Base-by-base conservation (phyloP, 305 asterid species). In the Nicotiana rustica region DNA sequence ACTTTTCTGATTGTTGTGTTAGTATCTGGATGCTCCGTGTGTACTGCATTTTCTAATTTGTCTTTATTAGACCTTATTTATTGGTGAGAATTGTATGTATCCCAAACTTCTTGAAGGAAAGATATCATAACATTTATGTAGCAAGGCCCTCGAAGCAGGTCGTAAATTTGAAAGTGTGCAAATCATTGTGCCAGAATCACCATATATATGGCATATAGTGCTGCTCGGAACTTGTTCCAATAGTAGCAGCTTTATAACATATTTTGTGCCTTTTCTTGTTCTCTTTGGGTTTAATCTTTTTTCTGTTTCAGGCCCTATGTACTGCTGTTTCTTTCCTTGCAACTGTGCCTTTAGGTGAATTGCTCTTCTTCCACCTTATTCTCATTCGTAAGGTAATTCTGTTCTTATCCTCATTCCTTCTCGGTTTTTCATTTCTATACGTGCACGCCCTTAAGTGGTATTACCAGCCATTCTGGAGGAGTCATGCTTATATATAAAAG, bases 311-410 rank as follows among this genome's bases (percentile, higher is more conserved):
- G 99, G 95, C 95, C 60, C 77, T 96, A 47, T 94, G 98, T 85
- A 94, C 98, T 57, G 94, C 92, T 21, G 93, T 96, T 86, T 93
- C 99, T 18, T 89, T 94, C 76, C 93, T 96, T 29, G 99, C 99
- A 44, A 89, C 92, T 9, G 93, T 96, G 83, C 98, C 98, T 69
- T 85, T 96, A 86, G 95, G 95, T 81, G 99, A 96, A 88, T 83
- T 96, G 79, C 92, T 96, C 90, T 95, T 95, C 89, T 96, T 96
- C 92, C 99, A 96, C 84, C 86, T 96, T 83, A 91, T 96, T 85
- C 94, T 96, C 68, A 96, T 96, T 81, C 94, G 94, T 78, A 96
- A 96, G 99, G 99, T 94, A 67, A 49, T 82, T 66, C 44, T 21
- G 47, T 73, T 56, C 62, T n/a, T 77, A 79, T 67, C 57, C 85